Evolutionary conservation across 139 green algal genomes (phyloP).

Genomic region (Volvox africanus): DNA sequence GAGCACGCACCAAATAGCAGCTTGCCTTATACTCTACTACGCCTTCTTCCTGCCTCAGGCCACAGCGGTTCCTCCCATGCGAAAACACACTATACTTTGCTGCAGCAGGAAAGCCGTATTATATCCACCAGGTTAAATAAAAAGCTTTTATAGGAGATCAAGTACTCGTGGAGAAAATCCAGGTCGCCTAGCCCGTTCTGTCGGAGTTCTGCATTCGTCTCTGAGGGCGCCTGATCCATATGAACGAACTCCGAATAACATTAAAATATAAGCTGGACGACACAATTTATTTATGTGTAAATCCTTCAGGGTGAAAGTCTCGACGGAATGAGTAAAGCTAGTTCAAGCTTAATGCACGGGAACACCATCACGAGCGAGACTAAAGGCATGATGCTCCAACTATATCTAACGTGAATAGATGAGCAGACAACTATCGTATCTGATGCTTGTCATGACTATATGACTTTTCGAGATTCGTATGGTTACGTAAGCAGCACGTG

Average conservation of each 20-base stretch:
- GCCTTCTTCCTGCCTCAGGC: slow-evolving; percentile 24
- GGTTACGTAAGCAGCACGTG: too few relatives aligned
- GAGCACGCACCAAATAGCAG: background rate
- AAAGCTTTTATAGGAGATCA: slow-evolving; percentile 35
- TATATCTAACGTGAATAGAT: too few relatives aligned
- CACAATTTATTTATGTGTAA: too few relatives aligned
- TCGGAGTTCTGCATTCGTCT: slow-evolving; percentile 1
- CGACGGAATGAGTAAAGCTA: too few relatives aligned
- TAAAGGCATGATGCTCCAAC: too few relatives aligned
- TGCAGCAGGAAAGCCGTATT: background rate
- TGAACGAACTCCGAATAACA: background rate
- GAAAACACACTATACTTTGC: background rate
- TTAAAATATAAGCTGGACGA: background rate
- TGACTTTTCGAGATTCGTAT: too few relatives aligned
- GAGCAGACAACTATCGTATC: too few relatives aligned
- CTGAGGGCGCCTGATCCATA: background rate
- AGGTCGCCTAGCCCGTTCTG: background rate
- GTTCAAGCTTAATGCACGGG: too few relatives aligned
- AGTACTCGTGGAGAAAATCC: slow-evolving; percentile 1
- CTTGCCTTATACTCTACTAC: slow-evolving; percentile 23
- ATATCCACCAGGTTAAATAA: slow-evolving; percentile 26
- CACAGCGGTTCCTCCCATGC: slow-evolving; percentile 41
- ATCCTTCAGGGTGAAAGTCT: too few relatives aligned
- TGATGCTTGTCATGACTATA: too few relatives aligned
- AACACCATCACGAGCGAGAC: too few relatives aligned